Percentiles rank a stretch among this genome's conserved stretches.
These are phyloP conservation scores for Rhodotorula diobovata DNA, from an alignment of 768 basidiomycete genomes.

Conservation along the genomic window DNA sequence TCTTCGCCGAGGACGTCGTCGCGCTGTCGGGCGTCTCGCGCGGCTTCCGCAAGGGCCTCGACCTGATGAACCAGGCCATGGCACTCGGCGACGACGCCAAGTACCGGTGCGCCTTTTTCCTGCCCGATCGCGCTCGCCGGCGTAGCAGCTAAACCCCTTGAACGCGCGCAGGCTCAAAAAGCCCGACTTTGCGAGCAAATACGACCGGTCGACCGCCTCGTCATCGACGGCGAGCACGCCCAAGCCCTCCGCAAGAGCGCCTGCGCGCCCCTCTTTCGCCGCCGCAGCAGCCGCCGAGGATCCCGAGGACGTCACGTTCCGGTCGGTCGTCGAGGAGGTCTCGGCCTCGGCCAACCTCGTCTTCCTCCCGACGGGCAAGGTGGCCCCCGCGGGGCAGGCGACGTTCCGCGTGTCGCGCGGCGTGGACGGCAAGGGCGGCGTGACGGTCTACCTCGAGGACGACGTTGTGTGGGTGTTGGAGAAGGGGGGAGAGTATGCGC, in stretches of 20 bases:
- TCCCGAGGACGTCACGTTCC: slow-evolving; percentile 74
- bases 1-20: slow-evolving; percentile 68
- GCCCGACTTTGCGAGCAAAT: slow-evolving; percentile 25
- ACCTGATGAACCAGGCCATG: slow-evolving; percentile 91
- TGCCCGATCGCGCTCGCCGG: not conserved
- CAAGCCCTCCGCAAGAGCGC: slow-evolving; percentile 39
- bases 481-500: slow-evolving; percentile 56
- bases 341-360: slow-evolving; percentile 79
- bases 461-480: slow-evolving; percentile 86
- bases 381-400: slow-evolving; percentile 56
- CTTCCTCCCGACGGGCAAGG: slow-evolving; percentile 80
- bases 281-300: slow-evolving; percentile 50
- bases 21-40: slow-evolving; percentile 61
- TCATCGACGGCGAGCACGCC: slow-evolving; percentile 46
- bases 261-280: slow-evolving; percentile 47
- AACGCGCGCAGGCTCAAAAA: slow-evolving; percentile 23
- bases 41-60: slow-evolving; percentile 81
- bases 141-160: too few species aligned
- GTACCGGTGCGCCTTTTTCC: slow-evolving; percentile 23
- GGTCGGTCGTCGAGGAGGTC: slow-evolving; percentile 84
- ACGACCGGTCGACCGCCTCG: slow-evolving; percentile 41
- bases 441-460: slow-evolving; percentile 82
- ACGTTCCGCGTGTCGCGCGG: slow-evolving; percentile 70
- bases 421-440: slow-evolving; percentile 69
- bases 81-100: slow-evolving; percentile 73